These are phyloP conservation scores for Teratosphaeria gauchensis DNA, from an alignment of 2,329 filamentous ascomycete genomes.

Conservation along the genomic window DNA sequence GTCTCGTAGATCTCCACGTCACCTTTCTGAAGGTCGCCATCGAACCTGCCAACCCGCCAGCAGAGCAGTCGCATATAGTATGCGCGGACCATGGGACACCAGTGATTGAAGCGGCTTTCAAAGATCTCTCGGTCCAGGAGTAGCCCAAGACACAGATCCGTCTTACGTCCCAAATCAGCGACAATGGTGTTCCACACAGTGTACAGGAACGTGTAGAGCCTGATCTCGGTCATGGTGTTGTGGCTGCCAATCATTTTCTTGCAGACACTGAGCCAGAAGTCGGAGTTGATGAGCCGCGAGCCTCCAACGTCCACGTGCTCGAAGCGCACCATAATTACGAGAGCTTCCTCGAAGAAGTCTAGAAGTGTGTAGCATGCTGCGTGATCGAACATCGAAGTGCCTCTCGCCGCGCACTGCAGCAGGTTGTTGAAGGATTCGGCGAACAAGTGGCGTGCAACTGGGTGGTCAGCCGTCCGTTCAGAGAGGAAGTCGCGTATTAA, in stretches of 20 bases:
- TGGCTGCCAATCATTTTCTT: slow-evolving; percentile 70
- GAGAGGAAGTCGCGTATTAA: slow-evolving; percentile 72
- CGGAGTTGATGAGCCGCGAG: slow-evolving; percentile 53
- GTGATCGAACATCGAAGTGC: slow-evolving; percentile 71
- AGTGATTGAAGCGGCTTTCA: slow-evolving; percentile 77
- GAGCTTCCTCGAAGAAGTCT: slow-evolving; percentile 76
- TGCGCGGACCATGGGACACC: slow-evolving; percentile 89
- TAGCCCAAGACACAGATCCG: slow-evolving; percentile 62
- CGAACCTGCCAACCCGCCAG: slow-evolving; percentile 76
- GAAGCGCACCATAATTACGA: slow-evolving; percentile 58
- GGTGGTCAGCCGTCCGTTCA: slow-evolving; percentile 46
- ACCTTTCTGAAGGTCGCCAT: slow-evolving; percentile 47
- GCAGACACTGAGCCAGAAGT: slow-evolving; percentile 77
- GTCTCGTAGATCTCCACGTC: slow-evolving; percentile 51
- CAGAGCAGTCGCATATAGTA: slow-evolving; percentile 87
- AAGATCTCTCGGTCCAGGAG: slow-evolving; percentile 67
- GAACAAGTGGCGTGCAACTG: slow-evolving; percentile 57
- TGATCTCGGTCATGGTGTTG: slow-evolving; percentile 83
- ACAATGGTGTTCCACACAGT: slow-evolving; percentile 67
- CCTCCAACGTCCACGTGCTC: slow-evolving; percentile 34
- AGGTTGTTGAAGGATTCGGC: slow-evolving; percentile 64
- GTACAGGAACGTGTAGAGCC: slow-evolving; percentile 73
- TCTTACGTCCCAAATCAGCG: slow-evolving; percentile 57
- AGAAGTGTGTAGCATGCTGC: slow-evolving; percentile 81
- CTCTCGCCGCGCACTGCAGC: slow-evolving; percentile 63